These are phyloP conservation scores for Termitomyces sp. DNA, from an alignment of 1,284 basidiomycete species.

Conservation along the genomic window DNA sequence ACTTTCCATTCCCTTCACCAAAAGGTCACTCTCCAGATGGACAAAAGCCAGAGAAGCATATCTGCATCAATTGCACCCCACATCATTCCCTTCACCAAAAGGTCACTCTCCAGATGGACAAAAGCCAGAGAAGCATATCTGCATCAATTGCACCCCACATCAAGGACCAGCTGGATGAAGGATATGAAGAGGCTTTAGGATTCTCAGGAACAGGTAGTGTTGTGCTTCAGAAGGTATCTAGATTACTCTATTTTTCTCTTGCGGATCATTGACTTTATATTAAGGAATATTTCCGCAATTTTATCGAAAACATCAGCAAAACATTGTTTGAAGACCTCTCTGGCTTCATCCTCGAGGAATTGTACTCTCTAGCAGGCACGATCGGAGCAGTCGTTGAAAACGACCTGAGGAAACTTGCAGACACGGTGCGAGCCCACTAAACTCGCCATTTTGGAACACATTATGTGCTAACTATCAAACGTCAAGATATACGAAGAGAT, in stretches of 20 bases:
- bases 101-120: neutral
- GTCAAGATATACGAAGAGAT: neutral
- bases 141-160: neutral
- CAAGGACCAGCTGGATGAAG: neutral
- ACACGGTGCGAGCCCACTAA: neutral
- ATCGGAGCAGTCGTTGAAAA: neutral
- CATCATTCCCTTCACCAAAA: too few relatives aligned
- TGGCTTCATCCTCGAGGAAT: neutral
- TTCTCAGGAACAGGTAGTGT: slow-evolving; percentile 2
- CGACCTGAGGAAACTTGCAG: neutral
- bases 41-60: neutral
- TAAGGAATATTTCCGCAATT: slow-evolving; percentile 1
- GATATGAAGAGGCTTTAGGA: neutral
- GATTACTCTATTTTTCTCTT: neutral
- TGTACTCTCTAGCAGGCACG: neutral
- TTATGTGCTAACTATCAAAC: neutral
- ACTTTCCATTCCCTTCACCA: neutral
- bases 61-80: neutral
- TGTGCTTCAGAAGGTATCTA: neutral
- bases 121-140: neutral
- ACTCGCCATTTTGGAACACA: too few relatives aligned
- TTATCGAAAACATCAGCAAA: neutral
- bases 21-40: neutral
- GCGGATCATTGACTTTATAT: neutral
- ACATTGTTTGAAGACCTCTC: neutral